Percentiles rank a stretch among this genome's conserved stretches.
Conservation (phyloP, 2,329 filamentous ascomycete species). For the Colletotrichum godetiae region DNA sequence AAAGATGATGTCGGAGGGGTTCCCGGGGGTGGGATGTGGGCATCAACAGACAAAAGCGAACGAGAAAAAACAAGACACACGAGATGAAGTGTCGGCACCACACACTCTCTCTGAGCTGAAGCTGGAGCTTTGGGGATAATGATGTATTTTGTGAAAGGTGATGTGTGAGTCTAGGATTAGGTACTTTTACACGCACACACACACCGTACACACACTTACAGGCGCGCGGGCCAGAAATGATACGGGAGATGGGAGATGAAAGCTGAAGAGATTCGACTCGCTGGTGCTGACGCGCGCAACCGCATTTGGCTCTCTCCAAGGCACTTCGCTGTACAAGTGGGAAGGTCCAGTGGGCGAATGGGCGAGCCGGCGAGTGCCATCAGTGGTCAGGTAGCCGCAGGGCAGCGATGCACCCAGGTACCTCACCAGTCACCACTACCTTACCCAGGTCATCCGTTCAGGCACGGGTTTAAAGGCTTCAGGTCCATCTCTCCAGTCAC, state of each 20-base stretch:
- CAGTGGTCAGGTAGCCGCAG: slow-evolving; percentile 18
- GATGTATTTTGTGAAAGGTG: background rate
- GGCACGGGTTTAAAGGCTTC: background rate
- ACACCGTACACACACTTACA: background rate
- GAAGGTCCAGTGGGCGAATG: background rate
- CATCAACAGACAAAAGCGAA: background rate
- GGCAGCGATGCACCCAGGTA: background rate
- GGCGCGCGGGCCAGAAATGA: background rate
- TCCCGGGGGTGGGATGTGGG: background rate
- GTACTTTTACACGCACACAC: background rate
- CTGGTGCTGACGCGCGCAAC: background rate
- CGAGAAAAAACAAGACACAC: no score
- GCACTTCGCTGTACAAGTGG: background rate
- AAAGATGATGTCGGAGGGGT: background rate
- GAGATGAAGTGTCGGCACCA: background rate
- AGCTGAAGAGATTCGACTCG: background rate
- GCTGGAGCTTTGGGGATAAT: background rate
- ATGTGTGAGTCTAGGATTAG: background rate
- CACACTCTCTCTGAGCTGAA: background rate
- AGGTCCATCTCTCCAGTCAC: background rate
- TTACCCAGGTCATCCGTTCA: background rate
- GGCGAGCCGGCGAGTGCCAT: background rate
- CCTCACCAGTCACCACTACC: background rate
- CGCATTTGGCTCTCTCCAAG: background rate
- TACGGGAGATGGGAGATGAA: background rate